Base-by-base conservation (phyloP, 2,329 filamentous ascomycete genomes). In the Sporothrix protearum region DNA sequence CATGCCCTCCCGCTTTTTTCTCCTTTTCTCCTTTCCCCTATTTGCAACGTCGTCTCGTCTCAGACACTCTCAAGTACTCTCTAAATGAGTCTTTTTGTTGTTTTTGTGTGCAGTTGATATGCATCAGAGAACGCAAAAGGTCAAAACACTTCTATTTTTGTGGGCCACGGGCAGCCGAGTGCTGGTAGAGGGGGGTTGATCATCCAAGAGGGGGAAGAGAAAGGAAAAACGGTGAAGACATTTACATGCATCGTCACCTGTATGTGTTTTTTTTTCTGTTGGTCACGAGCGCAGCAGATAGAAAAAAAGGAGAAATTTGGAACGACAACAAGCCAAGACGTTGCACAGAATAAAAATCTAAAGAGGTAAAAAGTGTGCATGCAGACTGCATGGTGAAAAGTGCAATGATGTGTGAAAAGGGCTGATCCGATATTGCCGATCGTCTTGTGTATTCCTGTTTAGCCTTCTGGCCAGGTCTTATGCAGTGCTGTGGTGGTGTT, bases 361-460 rank as follows among this genome's bases (percentile, higher is more conserved):
- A 53, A 53, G 22, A 61, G 30, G n/a, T 16, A 61, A 39, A 42
- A 28, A 25, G 39, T 28, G 59, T 19, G 19, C 5, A 12, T 61
- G 33, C 33, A 42, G 25, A 25, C 28, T 63, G 59, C 36, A 25
- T 42, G 59, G 30, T 45, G n/a, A 10, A 63, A 63, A 64, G 59
- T 10, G n/a, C n/a, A 25, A 36, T n/a, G 22, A 19, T 28, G 12
- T 45, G 66, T 33, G 51, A 22, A 51, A 42, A 19, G n/a, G 42
- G 30, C 28, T 73, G 33, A 63, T 70, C 71, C 71, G 71, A 71
- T 71, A 57, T 51, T 69, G 71, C 71, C 71, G 71, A 66, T 68
- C 71, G 33, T 53, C 39, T 22, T 53, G 6, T 36, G 12, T 45
- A 16, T 51, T 47, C 19, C 39, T 45, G 28, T 42, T 22, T 55